These are phyloP conservation scores for Hanseniaspora occidentalis DNA, from an alignment of 805 yeast genomes.

Conservation along the genomic window DNA sequence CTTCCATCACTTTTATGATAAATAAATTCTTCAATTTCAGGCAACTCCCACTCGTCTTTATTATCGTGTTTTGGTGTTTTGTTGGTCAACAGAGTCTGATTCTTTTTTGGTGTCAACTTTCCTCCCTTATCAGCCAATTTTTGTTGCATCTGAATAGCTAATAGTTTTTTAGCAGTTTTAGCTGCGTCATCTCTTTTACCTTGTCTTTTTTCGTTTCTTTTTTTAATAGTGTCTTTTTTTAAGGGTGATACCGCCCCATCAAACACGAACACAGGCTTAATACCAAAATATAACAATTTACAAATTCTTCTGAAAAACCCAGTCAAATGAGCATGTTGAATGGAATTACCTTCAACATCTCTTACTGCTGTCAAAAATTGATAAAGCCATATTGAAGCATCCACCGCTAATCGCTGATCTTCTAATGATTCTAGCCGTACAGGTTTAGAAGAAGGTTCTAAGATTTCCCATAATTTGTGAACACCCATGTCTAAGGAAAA, in stretches of 20 bases:
- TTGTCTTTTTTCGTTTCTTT: conserved; percentile 60
- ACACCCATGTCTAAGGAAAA: conserved; percentile 63
- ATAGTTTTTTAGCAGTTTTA: conserved; percentile 64
- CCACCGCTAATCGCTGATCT: conserved; percentile 76
- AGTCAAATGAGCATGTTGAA: conserved; percentile 76
- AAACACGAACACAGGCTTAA: conserved; percentile 79
- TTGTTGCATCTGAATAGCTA: conserved; percentile 69
- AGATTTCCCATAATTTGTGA: conserved; percentile 82
- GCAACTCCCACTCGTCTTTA: conserved; percentile 80
- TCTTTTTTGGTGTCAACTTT: conserved; percentile 3
- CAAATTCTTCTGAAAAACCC: conserved; percentile 93
- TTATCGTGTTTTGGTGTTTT: conserved; percentile 28
- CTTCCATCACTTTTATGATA: conserved; percentile 53
- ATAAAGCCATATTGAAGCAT: conserved; percentile 97
- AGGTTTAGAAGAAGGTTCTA: conserved; percentile 84
- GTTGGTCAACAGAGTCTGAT: conserved; percentile 18
- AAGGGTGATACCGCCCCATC: conserved; percentile 90
- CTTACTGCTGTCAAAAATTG: conserved; percentile 93
- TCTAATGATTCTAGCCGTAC: conserved; percentile 77
- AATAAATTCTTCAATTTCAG: conserved; percentile 46
- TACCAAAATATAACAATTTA: conserved; percentile 77
- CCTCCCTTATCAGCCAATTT: conserved; percentile 26
- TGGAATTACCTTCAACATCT: conserved; percentile 65
- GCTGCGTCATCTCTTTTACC: conserved; percentile 60
- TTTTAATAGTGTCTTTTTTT: conserved; percentile 64